Percentiles rank a stretch among this genome's conserved stretches.
Conservation (phyloP, 2,329 filamentous ascomycete species). For the Coniella lustricola region DNA sequence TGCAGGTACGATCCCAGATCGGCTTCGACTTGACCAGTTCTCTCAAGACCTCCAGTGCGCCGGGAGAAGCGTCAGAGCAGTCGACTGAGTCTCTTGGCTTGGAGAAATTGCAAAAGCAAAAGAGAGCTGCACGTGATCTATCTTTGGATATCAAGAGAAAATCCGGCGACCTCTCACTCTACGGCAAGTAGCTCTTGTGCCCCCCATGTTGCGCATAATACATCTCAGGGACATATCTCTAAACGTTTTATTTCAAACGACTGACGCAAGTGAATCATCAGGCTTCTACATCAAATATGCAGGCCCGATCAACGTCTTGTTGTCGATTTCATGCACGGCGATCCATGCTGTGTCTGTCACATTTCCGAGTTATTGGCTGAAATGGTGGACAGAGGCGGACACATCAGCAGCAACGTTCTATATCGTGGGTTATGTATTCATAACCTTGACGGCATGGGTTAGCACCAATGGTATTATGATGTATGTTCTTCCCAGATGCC, state of each 20-base stretch:
- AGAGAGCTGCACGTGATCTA: not conserved
- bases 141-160: not conserved
- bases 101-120: not conserved
- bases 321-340: constrained; percentile 22
- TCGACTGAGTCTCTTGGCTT: not conserved
- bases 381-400: constrained; percentile 30
- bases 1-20: constrained; percentile 23
- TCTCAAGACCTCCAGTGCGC: not conserved
- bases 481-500: not conserved
- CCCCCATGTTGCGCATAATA: not conserved
- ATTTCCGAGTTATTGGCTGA: constrained; percentile 32
- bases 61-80: not conserved
- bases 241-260: no score
- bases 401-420: constrained; percentile 24
- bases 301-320: constrained; percentile 21
- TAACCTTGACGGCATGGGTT: constrained; percentile 29
- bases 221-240: no score
- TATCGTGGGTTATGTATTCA: constrained; percentile 28
- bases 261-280: constrained; percentile 24
- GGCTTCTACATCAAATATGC: constrained; percentile 32
- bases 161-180: not conserved
- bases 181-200: not conserved
- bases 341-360: constrained; percentile 29
- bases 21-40: not conserved
- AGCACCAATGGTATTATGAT: constrained; percentile 30